These are phyloP conservation scores for Sugiyamaella lignohabitans DNA, from an alignment of 805 yeast species.

Conservation along the genomic window DNA sequence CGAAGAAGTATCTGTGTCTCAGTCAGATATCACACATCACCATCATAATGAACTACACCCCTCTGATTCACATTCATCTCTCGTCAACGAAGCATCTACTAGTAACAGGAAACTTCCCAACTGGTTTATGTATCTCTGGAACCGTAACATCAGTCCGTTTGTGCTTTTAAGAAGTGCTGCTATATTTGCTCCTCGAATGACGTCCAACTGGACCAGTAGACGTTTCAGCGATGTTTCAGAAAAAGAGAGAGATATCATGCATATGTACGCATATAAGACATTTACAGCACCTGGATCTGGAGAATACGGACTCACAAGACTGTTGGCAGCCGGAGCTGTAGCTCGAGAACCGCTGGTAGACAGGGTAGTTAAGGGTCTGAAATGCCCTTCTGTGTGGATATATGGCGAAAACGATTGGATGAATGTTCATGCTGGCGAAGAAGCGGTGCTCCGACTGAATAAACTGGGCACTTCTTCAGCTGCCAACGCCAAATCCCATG, in stretches of 20 bases:
- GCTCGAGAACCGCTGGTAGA: conserved; percentile 67
- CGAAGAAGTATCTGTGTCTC: neutral
- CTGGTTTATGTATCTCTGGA: conserved; percentile 78
- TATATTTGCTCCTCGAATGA: conserved; percentile 74
- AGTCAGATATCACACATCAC: neutral
- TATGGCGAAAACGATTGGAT: conserved; percentile 80
- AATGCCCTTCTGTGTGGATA: conserved; percentile 68
- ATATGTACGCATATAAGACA: conserved; percentile 71
- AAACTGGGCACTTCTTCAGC: conserved; percentile 12
- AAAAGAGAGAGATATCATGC: conserved; percentile 49
- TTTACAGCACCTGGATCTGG: conserved; percentile 86
- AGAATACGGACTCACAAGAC: conserved; percentile 77
- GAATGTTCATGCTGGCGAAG: conserved; percentile 37
- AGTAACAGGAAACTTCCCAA: conserved; percentile 50
- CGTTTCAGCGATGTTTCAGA: conserved; percentile 55
- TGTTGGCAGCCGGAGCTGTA: conserved; percentile 84
- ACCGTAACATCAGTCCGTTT: conserved; percentile 78
- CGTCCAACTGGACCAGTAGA: conserved; percentile 81
- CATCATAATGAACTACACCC: neutral
- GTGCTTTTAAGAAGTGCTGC: conserved; percentile 65
- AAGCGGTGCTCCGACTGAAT: conserved; percentile 27
- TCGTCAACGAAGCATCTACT: conserved; percentile 4
- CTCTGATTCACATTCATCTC: neutral
- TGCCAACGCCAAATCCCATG: conserved; percentile 25
- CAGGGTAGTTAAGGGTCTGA: conserved; percentile 41